phyloP scores from a whole-genome alignment of 2,329 filamentous ascomycete species.

The Sclerotinia borealis region DNA sequence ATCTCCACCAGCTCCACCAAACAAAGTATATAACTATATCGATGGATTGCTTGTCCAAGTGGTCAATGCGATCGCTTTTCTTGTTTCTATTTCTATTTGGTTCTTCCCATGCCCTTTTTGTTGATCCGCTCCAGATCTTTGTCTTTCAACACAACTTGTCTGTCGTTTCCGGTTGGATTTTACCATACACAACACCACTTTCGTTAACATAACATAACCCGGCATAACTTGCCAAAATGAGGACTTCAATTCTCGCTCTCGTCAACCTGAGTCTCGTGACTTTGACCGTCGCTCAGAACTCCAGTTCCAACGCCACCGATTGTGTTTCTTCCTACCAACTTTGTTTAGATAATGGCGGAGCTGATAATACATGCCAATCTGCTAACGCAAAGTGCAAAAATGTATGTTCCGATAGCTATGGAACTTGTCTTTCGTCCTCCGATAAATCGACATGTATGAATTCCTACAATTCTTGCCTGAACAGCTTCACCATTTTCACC shows the following conservation, averaged over 20 bases:
- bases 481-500: slow-evolving; percentile 13
- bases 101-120: neutral
- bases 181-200: neutral
- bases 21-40: neutral
- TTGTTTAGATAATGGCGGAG: slow-evolving; percentile 14
- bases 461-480: slow-evolving; percentile 5
- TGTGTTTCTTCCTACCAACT: slow-evolving; percentile 12
- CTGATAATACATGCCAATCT: slow-evolving; percentile 14
- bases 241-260: neutral
- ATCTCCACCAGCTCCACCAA: slow-evolving; percentile 1
- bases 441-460: neutral
- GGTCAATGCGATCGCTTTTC: neutral
- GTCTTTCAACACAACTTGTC: neutral
- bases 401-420: neutral
- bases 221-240: neutral
- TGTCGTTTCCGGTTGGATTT: neutral
- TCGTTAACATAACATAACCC: neutral
- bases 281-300: slow-evolving; percentile 4
- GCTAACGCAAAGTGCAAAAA: slow-evolving; percentile 16
- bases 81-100: neutral
- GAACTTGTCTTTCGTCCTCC: neutral
- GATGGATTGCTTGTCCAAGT: neutral
- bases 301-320: neutral
- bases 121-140: neutral
- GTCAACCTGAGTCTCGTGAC: neutral